Evolutionary conservation across 2,329 filamentous ascomycete species (phyloP).

Genomic region (Hortaea werneckii): DNA sequence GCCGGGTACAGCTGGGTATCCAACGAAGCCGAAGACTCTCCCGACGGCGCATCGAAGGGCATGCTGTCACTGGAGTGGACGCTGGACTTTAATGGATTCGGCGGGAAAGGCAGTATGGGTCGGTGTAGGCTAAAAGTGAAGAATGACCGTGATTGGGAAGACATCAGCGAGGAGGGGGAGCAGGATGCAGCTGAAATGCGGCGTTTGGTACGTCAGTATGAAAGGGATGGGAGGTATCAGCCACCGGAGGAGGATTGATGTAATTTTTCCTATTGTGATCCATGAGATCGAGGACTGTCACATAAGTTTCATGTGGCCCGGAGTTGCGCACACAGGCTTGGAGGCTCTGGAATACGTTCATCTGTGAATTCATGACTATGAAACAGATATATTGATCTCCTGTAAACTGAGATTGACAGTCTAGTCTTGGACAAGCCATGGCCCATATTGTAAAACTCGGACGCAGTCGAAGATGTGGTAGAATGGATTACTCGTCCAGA

Average conservation of each 20-base stretch:
- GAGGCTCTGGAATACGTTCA: too few relatives aligned
- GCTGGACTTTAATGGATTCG: slow-evolving; percentile 31
- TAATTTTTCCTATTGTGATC: too few relatives aligned
- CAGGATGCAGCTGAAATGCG: slow-evolving; percentile 19
- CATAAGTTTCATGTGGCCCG: too few relatives aligned
- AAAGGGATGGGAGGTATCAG: slow-evolving; percentile 17
- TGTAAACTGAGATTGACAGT: too few relatives aligned
- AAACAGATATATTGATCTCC: too few relatives aligned
- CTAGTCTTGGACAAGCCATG: too few relatives aligned
- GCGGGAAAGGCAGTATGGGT: slow-evolving; percentile 29
- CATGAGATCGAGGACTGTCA: too few relatives aligned
- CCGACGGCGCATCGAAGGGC: slow-evolving; percentile 23
- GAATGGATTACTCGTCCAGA: too few relatives aligned
- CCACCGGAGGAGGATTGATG: slow-evolving; percentile 3
- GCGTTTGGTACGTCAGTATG: slow-evolving; percentile 13
- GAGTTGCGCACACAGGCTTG: too few relatives aligned
- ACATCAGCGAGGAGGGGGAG: slow-evolving; percentile 9
- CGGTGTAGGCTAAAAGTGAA: slow-evolving; percentile 32
- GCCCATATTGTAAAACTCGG: too few relatives aligned
- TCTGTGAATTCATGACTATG: too few relatives aligned
- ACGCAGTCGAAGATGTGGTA: too few relatives aligned
- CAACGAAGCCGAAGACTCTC: slow-evolving; percentile 25
- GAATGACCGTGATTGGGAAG: slow-evolving; percentile 18
- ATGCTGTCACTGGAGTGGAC: slow-evolving; percentile 32
- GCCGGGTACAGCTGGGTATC: slow-evolving; percentile 35